Conservation (phyloP, 2,329 filamentous ascomycete species). For the Aureobasidium sp. region DNA sequence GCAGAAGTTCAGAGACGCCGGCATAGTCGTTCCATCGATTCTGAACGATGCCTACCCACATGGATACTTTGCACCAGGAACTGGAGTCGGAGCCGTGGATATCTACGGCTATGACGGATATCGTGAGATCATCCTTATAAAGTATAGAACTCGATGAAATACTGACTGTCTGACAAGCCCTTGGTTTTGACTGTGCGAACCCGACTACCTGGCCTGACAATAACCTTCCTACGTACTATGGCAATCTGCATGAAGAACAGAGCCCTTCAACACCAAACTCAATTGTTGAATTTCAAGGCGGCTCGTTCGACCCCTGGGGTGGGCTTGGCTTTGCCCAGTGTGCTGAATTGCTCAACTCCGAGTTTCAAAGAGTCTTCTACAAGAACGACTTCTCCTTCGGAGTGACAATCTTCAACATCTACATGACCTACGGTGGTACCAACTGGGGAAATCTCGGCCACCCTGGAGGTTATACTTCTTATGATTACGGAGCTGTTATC, state of each 20-base stretch:
- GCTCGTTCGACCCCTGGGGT: conserved; percentile 66
- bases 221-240: conserved; percentile 51
- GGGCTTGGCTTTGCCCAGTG: conserved; percentile 64
- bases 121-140: not conserved
- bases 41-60: conserved; percentile 56
- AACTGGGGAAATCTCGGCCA: conserved; percentile 56
- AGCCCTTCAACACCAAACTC: conserved; percentile 62
- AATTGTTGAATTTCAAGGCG: conserved; percentile 48
- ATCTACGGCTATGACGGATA: conserved; percentile 44
- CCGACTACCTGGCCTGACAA: conserved; percentile 55
- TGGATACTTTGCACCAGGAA: conserved; percentile 57
- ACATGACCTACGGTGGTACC: conserved; percentile 67
- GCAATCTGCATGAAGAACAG: conserved; percentile 48
- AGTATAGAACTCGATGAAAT: not conserved
- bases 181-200: conserved; percentile 44
- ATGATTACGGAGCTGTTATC: conserved; percentile 60
- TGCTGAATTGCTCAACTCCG: conserved; percentile 57
- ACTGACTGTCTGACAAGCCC: conserved; percentile 34
- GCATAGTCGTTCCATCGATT: conserved; percentile 52
- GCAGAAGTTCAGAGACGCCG: conserved; percentile 55
- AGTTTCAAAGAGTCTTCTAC: conserved; percentile 64
- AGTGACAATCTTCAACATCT: conserved; percentile 62
- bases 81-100: conserved; percentile 41
- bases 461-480: conserved; percentile 52
- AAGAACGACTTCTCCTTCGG: conserved; percentile 58